phyloP scores from a whole-genome alignment of 1,284 basidiomycete species.

The Tilletia walkeri region DNA sequence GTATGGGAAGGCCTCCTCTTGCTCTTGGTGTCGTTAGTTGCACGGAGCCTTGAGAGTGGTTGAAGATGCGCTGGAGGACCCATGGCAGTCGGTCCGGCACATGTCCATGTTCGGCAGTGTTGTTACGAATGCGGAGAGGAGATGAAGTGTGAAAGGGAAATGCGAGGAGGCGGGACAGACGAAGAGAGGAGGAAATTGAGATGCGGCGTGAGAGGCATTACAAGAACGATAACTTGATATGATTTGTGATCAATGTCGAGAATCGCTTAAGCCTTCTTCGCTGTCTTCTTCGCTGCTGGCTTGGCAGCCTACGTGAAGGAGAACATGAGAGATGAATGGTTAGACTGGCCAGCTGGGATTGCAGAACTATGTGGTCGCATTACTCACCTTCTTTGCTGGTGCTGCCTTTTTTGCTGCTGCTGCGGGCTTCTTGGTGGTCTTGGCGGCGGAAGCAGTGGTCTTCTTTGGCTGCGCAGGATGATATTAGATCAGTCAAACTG shows the following conservation, averaged over 20 bases:
- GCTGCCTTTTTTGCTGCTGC: slow-evolving; percentile 28
- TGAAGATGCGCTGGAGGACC: neutral
- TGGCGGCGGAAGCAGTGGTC: slow-evolving; percentile 37
- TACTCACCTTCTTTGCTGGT: slow-evolving; percentile 44
- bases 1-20: too few relatives aligned
- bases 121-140: slow-evolving; percentile 1
- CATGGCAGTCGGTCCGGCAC: neutral
- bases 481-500: too few relatives aligned
- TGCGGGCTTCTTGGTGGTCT: slow-evolving; percentile 51
- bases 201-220: neutral
- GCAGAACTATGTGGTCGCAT: neutral
- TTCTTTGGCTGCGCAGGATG: slow-evolving; percentile 29
- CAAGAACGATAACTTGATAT: neutral
- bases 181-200: neutral
- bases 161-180: neutral
- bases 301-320: slow-evolving; percentile 33
- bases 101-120: neutral
- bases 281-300: slow-evolving; percentile 50
- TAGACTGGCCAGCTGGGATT: slow-evolving; percentile 20
- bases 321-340: neutral
- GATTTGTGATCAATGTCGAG: neutral
- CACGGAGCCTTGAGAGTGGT: too few relatives aligned
- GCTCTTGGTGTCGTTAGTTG: too few relatives aligned
- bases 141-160: neutral
- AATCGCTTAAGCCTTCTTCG: slow-evolving; percentile 17